Percentiles rank a stretch among this genome's conserved stretches.
These are phyloP conservation scores for Phytophthora sp. DNA, from an alignment of 352 stramenopile genomes.

Conservation along the genomic window DNA sequence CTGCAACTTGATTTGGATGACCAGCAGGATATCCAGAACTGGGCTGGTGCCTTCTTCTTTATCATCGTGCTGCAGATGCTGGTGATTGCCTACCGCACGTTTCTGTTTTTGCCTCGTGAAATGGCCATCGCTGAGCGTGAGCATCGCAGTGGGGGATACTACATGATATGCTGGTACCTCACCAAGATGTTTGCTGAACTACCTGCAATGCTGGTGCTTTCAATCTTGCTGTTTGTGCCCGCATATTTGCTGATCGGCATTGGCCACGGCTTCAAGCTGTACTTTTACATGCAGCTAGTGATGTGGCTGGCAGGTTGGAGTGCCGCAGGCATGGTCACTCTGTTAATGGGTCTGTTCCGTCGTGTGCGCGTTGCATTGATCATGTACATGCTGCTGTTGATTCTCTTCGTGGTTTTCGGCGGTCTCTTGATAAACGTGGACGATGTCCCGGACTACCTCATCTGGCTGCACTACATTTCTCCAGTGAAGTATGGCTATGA, in stretches of 20 bases:
- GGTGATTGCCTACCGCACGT: conserved; percentile 29
- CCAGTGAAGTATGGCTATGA: conserved; percentile 51
- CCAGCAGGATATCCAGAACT: conserved; percentile 53
- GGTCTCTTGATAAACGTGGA: conserved; percentile 51
- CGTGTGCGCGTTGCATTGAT: conserved; percentile 36
- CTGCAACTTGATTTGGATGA: conserved; percentile 42
- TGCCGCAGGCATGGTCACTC: conserved; percentile 32
- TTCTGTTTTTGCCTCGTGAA: conserved; percentile 38
- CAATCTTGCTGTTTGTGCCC: conserved; percentile 46
- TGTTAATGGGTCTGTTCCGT: conserved; percentile 45
- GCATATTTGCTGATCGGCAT: conserved; percentile 54
- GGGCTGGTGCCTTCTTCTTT: conserved; percentile 53
- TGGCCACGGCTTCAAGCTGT: conserved; percentile 46
- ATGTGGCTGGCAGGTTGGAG: conserved; percentile 45
- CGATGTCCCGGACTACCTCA: conserved; percentile 55
- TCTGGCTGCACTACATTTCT: conserved; percentile 68
- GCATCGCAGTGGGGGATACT: conserved; percentile 31
- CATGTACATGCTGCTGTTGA: conserved; percentile 35
- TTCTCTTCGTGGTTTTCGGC: conserved; percentile 53
- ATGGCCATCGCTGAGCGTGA: conserved; percentile 37
- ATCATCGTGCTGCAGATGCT: conserved; percentile 47
- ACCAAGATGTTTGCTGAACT: conserved; percentile 47
- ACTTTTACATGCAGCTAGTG: conserved; percentile 57
- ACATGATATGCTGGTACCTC: conserved; percentile 39
- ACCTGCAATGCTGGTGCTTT: conserved; percentile 41